These are phyloP conservation scores for Boletus sp. DNA, from an alignment of 1,284 basidiomycete genomes.

Conservation along the genomic window DNA sequence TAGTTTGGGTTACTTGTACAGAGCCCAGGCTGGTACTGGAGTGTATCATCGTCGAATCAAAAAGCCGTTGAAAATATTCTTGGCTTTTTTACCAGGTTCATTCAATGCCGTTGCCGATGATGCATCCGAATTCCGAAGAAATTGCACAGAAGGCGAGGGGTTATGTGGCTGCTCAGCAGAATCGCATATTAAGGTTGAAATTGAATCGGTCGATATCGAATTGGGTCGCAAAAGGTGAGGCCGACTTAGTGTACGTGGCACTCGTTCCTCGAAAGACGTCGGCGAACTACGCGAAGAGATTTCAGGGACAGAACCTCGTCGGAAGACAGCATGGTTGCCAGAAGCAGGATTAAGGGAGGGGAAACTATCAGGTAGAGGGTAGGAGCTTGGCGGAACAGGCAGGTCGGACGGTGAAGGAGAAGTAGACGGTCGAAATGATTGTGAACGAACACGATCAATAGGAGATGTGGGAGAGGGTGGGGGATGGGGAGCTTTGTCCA, in stretches of 20 bases:
- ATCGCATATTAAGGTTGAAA: conserved; percentile 23
- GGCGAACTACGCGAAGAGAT: conserved; percentile 14
- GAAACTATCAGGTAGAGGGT: background rate
- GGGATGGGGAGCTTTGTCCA: conserved; percentile 3
- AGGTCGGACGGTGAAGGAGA: conserved; percentile 11
- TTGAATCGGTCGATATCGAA: conserved; percentile 32
- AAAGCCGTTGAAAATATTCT: conserved; percentile 30
- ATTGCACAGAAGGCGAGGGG: conserved; percentile 5
- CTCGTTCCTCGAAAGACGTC: conserved; percentile 20
- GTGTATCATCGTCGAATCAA: conserved; percentile 31
- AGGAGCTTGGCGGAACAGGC: background rate
- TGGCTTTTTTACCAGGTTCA: conserved; percentile 30
- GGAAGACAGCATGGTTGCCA: conserved; percentile 11
- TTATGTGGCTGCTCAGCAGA: conserved; percentile 14
- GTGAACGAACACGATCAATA: background rate
- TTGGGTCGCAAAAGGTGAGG: conserved; percentile 32
- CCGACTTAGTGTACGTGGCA: conserved; percentile 13
- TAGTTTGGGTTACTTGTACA: background rate
- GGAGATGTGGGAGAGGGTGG: conserved; percentile 27
- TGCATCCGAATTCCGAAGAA: conserved; percentile 2
- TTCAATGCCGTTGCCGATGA: conserved; percentile 9
- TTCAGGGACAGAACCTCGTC: conserved; percentile 35
- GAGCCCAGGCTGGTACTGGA: background rate
- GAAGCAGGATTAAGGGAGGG: background rate
- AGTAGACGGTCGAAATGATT: conserved; percentile 15